These are phyloP conservation scores for Erysimum cheiranthoides DNA, from an alignment of 345 rosid genomes.

Conservation along the genomic window DNA sequence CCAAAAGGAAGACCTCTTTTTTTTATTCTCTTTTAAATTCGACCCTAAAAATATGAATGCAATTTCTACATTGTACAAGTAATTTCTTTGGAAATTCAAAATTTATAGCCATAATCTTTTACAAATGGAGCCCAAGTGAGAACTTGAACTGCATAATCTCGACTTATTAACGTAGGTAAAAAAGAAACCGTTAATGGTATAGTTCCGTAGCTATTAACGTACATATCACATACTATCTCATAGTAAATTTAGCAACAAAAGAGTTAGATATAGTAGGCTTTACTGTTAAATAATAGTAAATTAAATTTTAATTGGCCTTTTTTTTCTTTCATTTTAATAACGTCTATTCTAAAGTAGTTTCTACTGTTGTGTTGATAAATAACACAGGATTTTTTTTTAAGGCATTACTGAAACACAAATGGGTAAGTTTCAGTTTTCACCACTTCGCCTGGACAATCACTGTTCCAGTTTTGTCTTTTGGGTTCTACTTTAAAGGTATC, in stretches of 20 bases:
- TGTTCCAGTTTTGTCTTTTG: slow-evolving; percentile 33
- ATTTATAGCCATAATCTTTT: background rate
- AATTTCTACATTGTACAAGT: background rate
- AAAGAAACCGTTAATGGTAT: no score
- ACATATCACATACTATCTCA: no score
- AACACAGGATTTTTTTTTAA: background rate
- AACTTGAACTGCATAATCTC: background rate
- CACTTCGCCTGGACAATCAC: slow-evolving; percentile 30
- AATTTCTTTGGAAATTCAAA: background rate
- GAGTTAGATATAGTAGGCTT: background rate
- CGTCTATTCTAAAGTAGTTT: background rate
- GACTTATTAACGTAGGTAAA: no score
- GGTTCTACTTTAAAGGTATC: slow-evolving; percentile 40
- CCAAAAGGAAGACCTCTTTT: slow-evolving; percentile 36
- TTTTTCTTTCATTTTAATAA: background rate
- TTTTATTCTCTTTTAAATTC: slow-evolving; percentile 30
- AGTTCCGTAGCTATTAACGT: no score
- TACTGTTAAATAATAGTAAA: background rate
- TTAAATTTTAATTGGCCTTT: background rate
- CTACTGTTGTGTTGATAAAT: background rate
- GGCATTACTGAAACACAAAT: background rate
- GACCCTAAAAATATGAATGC: slow-evolving; percentile 16
- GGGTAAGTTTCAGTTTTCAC: slow-evolving; percentile 27
- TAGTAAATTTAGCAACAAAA: background rate
- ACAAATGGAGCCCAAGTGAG: slow-evolving; percentile 15